These are phyloP conservation scores for Diaporthe sp. DNA, from an alignment of 2,329 filamentous ascomycete genomes.

Conservation along the genomic window DNA sequence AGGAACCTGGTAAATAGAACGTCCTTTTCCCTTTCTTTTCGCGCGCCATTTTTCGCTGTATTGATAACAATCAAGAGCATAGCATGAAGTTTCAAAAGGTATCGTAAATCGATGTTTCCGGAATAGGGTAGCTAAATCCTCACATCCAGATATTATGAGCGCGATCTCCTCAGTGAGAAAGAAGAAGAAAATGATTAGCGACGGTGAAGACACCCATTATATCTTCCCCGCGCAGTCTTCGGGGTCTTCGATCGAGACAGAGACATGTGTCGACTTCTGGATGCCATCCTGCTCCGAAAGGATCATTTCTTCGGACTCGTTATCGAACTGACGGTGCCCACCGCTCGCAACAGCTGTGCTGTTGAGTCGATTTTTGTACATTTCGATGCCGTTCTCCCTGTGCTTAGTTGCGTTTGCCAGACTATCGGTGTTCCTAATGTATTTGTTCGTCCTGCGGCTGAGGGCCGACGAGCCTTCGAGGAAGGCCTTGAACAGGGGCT, in stretches of 20 bases:
- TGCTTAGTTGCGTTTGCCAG: neutral
- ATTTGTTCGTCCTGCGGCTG: conserved; percentile 7
- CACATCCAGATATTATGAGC: neutral
- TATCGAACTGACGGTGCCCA: neutral
- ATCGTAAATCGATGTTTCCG: neutral
- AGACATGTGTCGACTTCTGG: conserved; percentile 12
- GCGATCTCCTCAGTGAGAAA: neutral
- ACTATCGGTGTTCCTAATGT: neutral
- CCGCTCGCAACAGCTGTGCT: neutral
- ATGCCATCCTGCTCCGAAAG: neutral
- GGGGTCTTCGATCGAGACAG: neutral
- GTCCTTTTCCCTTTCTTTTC: too few relatives aligned
- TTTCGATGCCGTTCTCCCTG: neutral
- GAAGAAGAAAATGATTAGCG: neutral
- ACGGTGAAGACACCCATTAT: neutral
- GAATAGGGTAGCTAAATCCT: too few relatives aligned
- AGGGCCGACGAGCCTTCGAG: conserved; percentile 19
- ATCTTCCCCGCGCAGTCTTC: neutral
- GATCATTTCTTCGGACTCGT: conserved; percentile 24
- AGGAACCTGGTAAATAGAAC: neutral
- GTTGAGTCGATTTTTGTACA: conserved; percentile 17
- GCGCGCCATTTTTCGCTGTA: too few relatives aligned
- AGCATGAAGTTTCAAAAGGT: neutral
- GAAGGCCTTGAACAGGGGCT: conserved; percentile 46
- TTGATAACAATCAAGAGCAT: neutral